These are phyloP conservation scores for Hyphochytrium catenoides DNA, from an alignment of 352 stramenopile genomes.

Conservation along the genomic window DNA sequence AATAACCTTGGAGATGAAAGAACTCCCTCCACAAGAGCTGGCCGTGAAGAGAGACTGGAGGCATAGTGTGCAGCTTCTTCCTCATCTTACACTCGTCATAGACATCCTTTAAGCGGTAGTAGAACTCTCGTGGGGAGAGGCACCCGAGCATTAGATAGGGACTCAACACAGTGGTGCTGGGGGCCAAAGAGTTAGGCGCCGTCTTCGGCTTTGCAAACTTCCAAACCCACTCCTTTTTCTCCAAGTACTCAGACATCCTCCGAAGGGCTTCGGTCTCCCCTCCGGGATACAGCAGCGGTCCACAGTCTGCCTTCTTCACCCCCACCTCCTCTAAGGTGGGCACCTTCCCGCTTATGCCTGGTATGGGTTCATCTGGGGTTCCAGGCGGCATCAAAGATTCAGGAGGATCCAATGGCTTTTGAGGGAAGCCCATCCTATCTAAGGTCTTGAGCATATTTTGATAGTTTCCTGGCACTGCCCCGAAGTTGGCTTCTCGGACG, in stretches of 20 bases:
- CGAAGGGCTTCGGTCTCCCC: conserved; percentile 32
- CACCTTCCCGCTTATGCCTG: conserved; percentile 10
- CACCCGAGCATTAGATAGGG: conserved; percentile 85
- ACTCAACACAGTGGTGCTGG: conserved; percentile 78
- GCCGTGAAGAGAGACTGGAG: conserved; percentile 71
- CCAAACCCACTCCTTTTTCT: conserved; percentile 52
- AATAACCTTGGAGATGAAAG: conserved; percentile 54
- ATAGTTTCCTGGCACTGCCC: conserved; percentile 36
- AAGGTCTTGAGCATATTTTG: conserved; percentile 24
- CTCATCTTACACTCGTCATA: conserved; percentile 38
- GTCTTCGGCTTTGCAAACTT: conserved; percentile 96
- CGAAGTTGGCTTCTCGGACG: conserved; percentile 16
- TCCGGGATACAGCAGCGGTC: conserved; percentile 43
- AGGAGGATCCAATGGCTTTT: no score
- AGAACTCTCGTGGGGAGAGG: conserved; percentile 68
- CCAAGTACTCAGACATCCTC: conserved; percentile 36
- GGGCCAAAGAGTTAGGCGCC: conserved; percentile 50
- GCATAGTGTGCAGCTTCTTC: conserved; percentile 33
- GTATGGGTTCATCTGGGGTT: no score
- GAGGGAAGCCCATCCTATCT: conserved; percentile 14
- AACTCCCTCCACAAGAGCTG: conserved; percentile 91
- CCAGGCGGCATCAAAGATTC: no score
- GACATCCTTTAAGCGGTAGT: conserved; percentile 55
- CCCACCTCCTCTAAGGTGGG: conserved; percentile 16
- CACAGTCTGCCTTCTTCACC: conserved; percentile 18